Conservation (phyloP, 331 rosid species). For the Quercus phellos region DNA sequence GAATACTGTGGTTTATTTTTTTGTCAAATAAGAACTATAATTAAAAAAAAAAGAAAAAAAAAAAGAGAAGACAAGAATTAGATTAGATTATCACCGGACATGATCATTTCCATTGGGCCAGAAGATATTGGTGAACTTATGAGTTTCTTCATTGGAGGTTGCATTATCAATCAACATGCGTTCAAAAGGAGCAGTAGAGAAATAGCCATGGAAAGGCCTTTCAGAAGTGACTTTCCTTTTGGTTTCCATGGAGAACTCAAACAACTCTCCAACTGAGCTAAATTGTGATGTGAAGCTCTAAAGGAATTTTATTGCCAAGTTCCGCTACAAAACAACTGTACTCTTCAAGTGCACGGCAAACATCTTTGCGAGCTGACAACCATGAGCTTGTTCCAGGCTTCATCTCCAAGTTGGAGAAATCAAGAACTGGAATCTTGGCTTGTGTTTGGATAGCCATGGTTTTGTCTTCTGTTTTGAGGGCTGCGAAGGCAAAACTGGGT, state of each 20-base stretch:
- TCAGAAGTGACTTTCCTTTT: slow-evolving; percentile 6
- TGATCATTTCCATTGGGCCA: slow-evolving; percentile 30
- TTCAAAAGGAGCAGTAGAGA: slow-evolving; percentile 19
- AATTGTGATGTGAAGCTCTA: slow-evolving; percentile 5
- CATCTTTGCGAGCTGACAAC: slow-evolving; percentile 18
- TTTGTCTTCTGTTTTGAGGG: not conserved
- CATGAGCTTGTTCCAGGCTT: slow-evolving; percentile 11
- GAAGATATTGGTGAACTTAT: slow-evolving; percentile 8
- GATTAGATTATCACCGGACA: slow-evolving; percentile 12
- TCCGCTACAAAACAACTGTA: slow-evolving; percentile 25
- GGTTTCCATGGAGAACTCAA: slow-evolving; percentile 10
- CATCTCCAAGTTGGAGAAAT: slow-evolving; percentile 13
- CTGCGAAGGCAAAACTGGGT: not conserved
- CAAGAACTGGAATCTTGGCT: slow-evolving; percentile 8
- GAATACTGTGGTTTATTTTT: not conserved
- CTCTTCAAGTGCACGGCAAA: slow-evolving; percentile 29
- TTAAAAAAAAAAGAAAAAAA: not conserved
- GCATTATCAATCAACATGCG: slow-evolving; percentile 18
- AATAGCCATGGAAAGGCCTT: slow-evolving; percentile 12
- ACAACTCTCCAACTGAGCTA: slow-evolving; percentile 13
- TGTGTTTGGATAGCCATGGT: not conserved
- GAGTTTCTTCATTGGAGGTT: not conserved
- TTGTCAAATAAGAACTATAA: not conserved
- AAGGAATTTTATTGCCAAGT: slow-evolving; percentile 8
- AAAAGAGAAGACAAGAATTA: no score